A percentile compares a stretch with the other conserved stretches of the same genome.
phyloP scores from a whole-genome alignment of 2,329 filamentous ascomycete genomes.

The Fonsecaea nubica region DNA sequence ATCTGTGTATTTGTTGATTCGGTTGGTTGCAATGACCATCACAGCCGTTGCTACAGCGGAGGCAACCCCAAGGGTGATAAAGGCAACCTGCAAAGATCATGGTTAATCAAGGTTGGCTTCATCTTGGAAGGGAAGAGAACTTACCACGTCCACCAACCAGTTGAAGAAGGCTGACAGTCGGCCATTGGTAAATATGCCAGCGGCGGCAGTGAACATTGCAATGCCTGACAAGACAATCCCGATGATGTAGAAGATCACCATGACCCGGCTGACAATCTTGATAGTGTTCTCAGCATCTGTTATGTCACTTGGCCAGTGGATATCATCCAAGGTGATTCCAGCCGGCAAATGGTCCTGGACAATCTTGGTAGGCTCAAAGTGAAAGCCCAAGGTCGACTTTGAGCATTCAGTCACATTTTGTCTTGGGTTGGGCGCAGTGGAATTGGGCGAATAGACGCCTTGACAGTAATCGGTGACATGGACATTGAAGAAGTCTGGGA shows the following conservation, averaged over 20 bases:
- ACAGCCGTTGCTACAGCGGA: slow-evolving; percentile 76
- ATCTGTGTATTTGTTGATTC: slow-evolving; percentile 62
- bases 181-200: slow-evolving; percentile 54
- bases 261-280: slow-evolving; percentile 57
- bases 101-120: slow-evolving; percentile 3
- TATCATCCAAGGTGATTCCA: slow-evolving; percentile 57
- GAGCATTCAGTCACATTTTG: slow-evolving; percentile 64
- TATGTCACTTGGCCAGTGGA: slow-evolving; percentile 65
- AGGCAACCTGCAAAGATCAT: slow-evolving; percentile 51
- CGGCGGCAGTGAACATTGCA: slow-evolving; percentile 55
- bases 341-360: slow-evolving; percentile 58
- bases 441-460: slow-evolving; percentile 48
- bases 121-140: slow-evolving; percentile 33
- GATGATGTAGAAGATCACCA: slow-evolving; percentile 66
- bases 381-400: slow-evolving; percentile 60
- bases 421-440: slow-evolving; percentile 47
- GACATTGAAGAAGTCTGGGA: slow-evolving; percentile 67
- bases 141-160: slow-evolving; percentile 54
- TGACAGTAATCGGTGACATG: slow-evolving; percentile 68
- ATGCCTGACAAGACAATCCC: slow-evolving; percentile 61
- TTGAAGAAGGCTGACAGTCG: slow-evolving; percentile 58
- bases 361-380: slow-evolving; percentile 61
- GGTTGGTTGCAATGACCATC: slow-evolving; percentile 58
- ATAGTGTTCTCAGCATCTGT: slow-evolving; percentile 61
- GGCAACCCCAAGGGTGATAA: slow-evolving; percentile 69